Evolutionary conservation across 2,329 filamentous ascomycete species (phyloP), one percentile per base, ranked within the genome.

Genomic region (Aspergillus sojae): DNA sequence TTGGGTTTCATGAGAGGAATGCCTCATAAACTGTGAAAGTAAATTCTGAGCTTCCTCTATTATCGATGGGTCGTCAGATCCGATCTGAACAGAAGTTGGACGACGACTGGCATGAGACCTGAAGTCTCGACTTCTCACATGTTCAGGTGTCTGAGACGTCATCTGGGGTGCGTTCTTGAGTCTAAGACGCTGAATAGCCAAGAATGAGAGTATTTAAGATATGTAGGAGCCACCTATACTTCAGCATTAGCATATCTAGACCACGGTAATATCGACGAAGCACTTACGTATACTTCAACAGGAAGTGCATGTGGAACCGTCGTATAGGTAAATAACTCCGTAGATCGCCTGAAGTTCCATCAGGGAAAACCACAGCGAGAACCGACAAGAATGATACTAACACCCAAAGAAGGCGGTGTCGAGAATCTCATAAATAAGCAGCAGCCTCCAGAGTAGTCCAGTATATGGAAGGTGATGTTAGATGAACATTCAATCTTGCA

Each of bases 11-110:
- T 64, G 53, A 10, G 63, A 64, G 9, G 67, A 56, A 32, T 58
- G 57, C 55, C 61, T 63, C 61, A 70, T 67, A 55, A 76, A 76
- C 39, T 68, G 68, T 11, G 70, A 68, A 21, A 76, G 69, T 19
- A 76, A 54, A 11, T 66, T 57, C 59, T 70, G 60, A 5, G 69
- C 67, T 46, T 70, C 71, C 57, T 68, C 67, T 30, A 67, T 61
- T 19, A 69, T 21, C 16, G 62, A 57, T 4, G 66, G 62, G 28
- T 70, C 68, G 10, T 74, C 72, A 16, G 70, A 67, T 48, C 60
- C 57, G 23, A 60, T 21, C 34, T 54, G 45, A 34, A 23, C 45
- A 21, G 53, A 30, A 11, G 16, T 30, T n/a, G 58, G 32, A 16
- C 28, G 36, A 39, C 30, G 39, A 28, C 36, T 36, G 28, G 41